These are phyloP conservation scores for Diatrype stigma DNA, from an alignment of 2,329 filamentous ascomycete genomes.

Conservation along the genomic window DNA sequence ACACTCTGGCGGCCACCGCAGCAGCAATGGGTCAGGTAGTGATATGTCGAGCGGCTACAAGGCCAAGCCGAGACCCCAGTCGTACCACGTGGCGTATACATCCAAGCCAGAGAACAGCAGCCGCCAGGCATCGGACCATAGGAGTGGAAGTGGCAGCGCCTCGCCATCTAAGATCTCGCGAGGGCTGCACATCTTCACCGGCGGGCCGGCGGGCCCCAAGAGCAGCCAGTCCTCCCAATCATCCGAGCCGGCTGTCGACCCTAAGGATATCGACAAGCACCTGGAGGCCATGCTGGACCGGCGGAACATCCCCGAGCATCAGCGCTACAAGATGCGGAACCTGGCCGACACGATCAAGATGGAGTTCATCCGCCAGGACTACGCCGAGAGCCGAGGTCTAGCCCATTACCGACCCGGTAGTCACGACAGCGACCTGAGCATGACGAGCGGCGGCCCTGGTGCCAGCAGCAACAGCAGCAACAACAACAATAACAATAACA, in stretches of 20 bases:
- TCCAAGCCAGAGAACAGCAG: constrained; percentile 15
- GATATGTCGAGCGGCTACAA: constrained; percentile 15
- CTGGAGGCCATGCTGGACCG: constrained; percentile 69
- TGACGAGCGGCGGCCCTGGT: constrained; percentile 21
- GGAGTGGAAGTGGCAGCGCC: constrained; percentile 19
- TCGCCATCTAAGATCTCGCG: constrained; percentile 34
- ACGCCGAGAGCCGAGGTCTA: constrained; percentile 60
- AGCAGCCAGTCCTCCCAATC: constrained; percentile 35
- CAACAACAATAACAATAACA: too few relatives aligned
- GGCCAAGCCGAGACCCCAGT: constrained; percentile 45
- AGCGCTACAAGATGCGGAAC: constrained; percentile 91
- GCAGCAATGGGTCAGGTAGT: constrained; percentile 12
- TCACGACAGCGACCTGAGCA: constrained; percentile 38
- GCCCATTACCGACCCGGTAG: constrained; percentile 40
- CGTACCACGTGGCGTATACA: constrained; percentile 39
- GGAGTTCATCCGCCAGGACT: constrained; percentile 90
- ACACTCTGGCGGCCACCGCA: neutral
- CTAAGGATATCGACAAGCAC: constrained; percentile 52
- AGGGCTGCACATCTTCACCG: constrained; percentile 37
- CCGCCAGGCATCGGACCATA: constrained; percentile 13
- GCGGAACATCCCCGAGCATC: constrained; percentile 88
- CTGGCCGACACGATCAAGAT: constrained; percentile 88
- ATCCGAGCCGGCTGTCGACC: constrained; percentile 50
- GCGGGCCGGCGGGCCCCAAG: constrained; percentile 34
- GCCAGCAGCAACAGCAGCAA: too few relatives aligned